Evolutionary conservation across 345 rosid genomes (phyloP).

Genomic region (Lepidium aucheri): DNA sequence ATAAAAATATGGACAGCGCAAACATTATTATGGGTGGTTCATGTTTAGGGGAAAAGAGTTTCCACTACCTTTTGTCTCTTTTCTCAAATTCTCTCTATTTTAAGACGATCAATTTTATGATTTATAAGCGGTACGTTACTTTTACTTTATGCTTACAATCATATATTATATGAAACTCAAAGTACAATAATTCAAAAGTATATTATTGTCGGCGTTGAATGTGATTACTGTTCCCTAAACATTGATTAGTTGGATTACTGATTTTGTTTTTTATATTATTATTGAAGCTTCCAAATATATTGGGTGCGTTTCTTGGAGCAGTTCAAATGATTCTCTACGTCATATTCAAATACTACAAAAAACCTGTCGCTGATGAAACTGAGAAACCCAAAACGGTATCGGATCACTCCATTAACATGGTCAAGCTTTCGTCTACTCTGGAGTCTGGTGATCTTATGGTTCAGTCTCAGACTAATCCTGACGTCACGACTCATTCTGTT

Average conservation of each 20-base stretch:
- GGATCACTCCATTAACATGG: conserved; percentile 22
- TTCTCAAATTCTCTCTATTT: conserved; percentile 7
- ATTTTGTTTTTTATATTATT: background rate
- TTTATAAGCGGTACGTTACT: conserved; percentile 20
- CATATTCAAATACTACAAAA: conserved; percentile 34
- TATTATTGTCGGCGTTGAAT: background rate
- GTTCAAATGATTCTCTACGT: conserved; percentile 45
- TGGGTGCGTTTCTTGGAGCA: conserved; percentile 44
- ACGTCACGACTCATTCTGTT: background rate
- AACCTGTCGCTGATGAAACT: conserved; percentile 12
- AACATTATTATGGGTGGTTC: conserved; percentile 12
- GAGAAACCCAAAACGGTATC: conserved; percentile 23
- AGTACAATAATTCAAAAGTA: background rate
- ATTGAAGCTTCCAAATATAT: conserved; percentile 43
- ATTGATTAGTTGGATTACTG: background rate
- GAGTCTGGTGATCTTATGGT: conserved; percentile 1
- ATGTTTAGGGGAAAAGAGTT: conserved; percentile 3
- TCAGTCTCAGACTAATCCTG: background rate
- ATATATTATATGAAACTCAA: conserved; percentile 12
- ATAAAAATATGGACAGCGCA: conserved; percentile 7
- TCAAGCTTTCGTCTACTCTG: conserved; percentile 3
- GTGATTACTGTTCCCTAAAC: conserved; percentile 3
- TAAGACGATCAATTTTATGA: conserved; percentile 1
- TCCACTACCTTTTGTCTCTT: conserved; percentile 11
- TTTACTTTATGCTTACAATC: conserved; percentile 12